phyloP scores from a whole-genome alignment of 2,329 filamentous ascomycete species.

The Ceratocystis ficicola region DNA sequence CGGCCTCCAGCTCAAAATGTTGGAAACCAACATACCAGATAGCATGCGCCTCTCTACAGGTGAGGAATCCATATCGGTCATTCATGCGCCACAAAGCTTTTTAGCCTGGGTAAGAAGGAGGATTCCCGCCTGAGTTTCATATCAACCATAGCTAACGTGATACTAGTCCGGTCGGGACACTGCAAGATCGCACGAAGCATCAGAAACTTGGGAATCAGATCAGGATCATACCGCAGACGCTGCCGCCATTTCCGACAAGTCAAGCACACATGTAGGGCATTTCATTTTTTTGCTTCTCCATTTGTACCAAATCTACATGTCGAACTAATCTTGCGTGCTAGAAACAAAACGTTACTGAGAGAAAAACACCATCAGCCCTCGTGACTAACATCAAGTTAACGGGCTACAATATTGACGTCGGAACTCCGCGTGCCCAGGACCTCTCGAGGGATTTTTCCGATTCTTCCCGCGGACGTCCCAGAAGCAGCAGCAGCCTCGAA shows the following conservation, averaged over 20 bases:
- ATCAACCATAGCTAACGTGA: background rate
- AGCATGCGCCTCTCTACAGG: constrained; percentile 47
- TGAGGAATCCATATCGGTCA: constrained; percentile 78
- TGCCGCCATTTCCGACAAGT: constrained; percentile 6
- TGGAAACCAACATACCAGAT: constrained; percentile 46
- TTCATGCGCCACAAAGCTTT: constrained; percentile 79
- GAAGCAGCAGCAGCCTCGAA: constrained; percentile 63
- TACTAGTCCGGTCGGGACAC: constrained; percentile 10
- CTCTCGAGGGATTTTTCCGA: constrained; percentile 56
- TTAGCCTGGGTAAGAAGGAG: constrained; percentile 54
- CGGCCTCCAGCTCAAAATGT: constrained; percentile 30
- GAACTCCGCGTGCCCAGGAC: constrained; percentile 75
- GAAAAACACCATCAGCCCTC: constrained; percentile 54
- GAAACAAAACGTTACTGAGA: constrained; percentile 9
- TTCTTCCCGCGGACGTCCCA: constrained; percentile 46
- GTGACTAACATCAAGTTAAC: constrained; percentile 60
- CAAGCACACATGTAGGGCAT: constrained; percentile 6
- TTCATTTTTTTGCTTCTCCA: background rate
- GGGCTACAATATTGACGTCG: constrained; percentile 53
- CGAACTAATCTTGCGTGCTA: background rate
- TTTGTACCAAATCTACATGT: background rate
- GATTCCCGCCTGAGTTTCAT: background rate
- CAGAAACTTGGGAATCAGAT: constrained; percentile 13
- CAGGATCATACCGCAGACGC: constrained; percentile 12
- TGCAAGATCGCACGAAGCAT: constrained; percentile 12